These are phyloP conservation scores for Collybia sp. DNA, from an alignment of 768 basidiomycete species.

Conservation along the genomic window DNA sequence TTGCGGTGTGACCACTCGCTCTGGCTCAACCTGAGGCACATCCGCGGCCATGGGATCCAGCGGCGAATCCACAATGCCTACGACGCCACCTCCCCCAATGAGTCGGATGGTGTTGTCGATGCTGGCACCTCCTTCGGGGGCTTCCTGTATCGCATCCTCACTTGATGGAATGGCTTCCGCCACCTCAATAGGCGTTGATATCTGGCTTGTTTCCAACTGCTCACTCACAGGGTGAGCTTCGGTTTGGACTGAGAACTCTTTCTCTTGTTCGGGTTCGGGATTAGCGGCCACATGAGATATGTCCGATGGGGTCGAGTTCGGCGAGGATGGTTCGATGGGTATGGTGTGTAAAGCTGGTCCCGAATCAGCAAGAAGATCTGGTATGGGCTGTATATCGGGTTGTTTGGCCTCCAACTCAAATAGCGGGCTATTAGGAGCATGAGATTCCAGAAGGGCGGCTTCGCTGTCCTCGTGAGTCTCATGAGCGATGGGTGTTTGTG, in stretches of 20 bases:
- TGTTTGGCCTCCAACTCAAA: not conserved
- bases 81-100: slow-evolving; percentile 50
- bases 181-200: not conserved
- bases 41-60: slow-evolving; percentile 8
- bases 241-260: no score
- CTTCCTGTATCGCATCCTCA: slow-evolving; percentile 9
- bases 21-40: slow-evolving; percentile 16
- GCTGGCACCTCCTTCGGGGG: slow-evolving; percentile 16
- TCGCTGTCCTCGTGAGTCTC: not conserved
- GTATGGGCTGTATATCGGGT: slow-evolving; percentile 16
- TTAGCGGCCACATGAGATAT: slow-evolving; percentile 1
- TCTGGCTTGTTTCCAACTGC: no score
- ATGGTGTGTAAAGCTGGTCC: slow-evolving; percentile 29
- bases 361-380: slow-evolving; percentile 47
- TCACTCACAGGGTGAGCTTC: no score
- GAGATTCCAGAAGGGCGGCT: not conserved
- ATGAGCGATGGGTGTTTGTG: not conserved
- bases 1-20: slow-evolving; percentile 25
- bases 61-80: slow-evolving; percentile 27
- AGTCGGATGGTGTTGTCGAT: slow-evolving; percentile 43
- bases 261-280: not conserved
- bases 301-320: slow-evolving; percentile 3
- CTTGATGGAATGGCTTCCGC: slow-evolving; percentile 7
- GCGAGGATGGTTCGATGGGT: slow-evolving; percentile 29
- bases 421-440: not conserved